Evolutionary conservation across 176 grass and related monocot genomes (phyloP).

Genomic region (Musa troglodytarum): DNA sequence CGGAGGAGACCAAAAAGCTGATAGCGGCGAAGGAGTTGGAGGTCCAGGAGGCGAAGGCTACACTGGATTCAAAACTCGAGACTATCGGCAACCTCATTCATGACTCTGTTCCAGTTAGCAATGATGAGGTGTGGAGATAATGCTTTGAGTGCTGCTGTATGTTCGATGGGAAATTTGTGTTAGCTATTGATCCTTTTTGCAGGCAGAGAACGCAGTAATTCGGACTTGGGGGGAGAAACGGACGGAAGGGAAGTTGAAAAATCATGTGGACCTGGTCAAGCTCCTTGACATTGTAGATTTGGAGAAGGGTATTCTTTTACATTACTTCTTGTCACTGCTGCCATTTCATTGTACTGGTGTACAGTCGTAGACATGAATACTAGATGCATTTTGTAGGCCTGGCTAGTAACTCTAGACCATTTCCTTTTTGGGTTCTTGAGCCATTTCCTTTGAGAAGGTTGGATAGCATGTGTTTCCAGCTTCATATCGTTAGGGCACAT

Average conservation of each 20-base stretch:
- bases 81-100: slow-evolving; percentile 84
- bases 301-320: slow-evolving; percentile 56
- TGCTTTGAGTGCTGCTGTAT: not conserved
- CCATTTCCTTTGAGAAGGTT: too few relatives aligned
- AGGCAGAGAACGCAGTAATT: slow-evolving; percentile 69
- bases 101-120: slow-evolving; percentile 51
- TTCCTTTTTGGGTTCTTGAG: not conserved
- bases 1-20: slow-evolving; percentile 67
- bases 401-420: not conserved
- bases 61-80: slow-evolving; percentile 48
- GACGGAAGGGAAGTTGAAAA: slow-evolving; percentile 62
- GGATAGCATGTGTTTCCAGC: too few relatives aligned
- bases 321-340: not conserved
- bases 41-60: slow-evolving; percentile 79
- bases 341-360: not conserved
- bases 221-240: slow-evolving; percentile 65
- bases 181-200: not conserved
- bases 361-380: not conserved
- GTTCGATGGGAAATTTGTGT: not conserved
- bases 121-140: slow-evolving; percentile 35
- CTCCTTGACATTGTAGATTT: slow-evolving; percentile 66
- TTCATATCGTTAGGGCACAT: too few relatives aligned
- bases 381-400: not conserved
- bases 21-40: slow-evolving; percentile 55
- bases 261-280: slow-evolving; percentile 77